These are phyloP conservation scores for Leccinum holopus DNA, from an alignment of 1,284 basidiomycete genomes.

Conservation along the genomic window DNA sequence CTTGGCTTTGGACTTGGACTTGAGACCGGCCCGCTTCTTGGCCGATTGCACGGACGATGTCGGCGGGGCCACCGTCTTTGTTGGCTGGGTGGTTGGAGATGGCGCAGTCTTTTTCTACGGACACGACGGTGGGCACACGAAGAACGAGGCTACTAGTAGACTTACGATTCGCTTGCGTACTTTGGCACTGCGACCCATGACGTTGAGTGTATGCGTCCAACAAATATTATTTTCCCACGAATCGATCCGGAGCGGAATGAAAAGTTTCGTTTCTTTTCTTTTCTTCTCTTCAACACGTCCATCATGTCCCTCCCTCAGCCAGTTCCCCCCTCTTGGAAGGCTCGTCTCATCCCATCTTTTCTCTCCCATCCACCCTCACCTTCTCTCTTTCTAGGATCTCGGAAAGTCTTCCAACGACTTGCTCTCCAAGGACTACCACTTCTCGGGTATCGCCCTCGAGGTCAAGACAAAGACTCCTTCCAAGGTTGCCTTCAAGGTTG, in stretches of 20 bases:
- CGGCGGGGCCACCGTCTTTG: background rate
- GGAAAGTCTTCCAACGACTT: slow-evolving; percentile 98
- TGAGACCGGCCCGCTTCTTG: slow-evolving; percentile 48
- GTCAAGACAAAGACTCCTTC: slow-evolving; percentile 96
- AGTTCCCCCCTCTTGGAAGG: slow-evolving; percentile 94
- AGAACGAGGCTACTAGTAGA: background rate
- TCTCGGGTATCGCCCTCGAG: slow-evolving; percentile 77
- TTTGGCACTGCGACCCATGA: slow-evolving; percentile 45
- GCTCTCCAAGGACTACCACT: slow-evolving; percentile 91
- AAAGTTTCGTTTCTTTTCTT: slow-evolving; percentile 13
- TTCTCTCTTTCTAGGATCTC: slow-evolving; percentile 62
- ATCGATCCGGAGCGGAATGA: slow-evolving; percentile 23
- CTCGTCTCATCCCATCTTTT: slow-evolving; percentile 31
- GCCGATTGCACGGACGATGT: slow-evolving; percentile 21
- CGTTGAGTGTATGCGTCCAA: background rate
- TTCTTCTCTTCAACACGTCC: background rate
- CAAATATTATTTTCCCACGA: slow-evolving; percentile 30
- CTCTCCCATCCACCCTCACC: background rate
- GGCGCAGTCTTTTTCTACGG: slow-evolving; percentile 30
- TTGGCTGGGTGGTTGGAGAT: slow-evolving; percentile 5
- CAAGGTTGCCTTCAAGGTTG: slow-evolving; percentile 86
- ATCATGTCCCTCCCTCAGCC: slow-evolving; percentile 83
- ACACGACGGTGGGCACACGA: background rate
- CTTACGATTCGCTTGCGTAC: slow-evolving; percentile 42
- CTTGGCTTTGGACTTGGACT: slow-evolving; percentile 38